phyloP scores from a whole-genome alignment of 345 rosid species.

The Nephelium lappaceum region DNA sequence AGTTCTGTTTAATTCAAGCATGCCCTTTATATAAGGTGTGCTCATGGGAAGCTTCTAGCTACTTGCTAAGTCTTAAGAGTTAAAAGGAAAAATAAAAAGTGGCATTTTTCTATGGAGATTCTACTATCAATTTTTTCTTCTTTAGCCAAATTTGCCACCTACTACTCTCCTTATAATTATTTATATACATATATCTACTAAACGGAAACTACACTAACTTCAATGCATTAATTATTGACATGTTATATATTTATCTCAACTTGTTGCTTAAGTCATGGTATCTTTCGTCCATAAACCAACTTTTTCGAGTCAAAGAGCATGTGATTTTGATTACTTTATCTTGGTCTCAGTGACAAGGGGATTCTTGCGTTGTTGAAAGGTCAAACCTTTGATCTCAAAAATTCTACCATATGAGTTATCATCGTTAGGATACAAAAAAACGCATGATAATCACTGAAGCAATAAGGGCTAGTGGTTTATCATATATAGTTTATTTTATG shows the following conservation, averaged over 20 bases:
- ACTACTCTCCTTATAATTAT: background rate
- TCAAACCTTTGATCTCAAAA: background rate
- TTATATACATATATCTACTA: background rate
- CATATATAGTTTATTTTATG: too few species aligned
- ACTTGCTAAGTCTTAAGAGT: background rate
- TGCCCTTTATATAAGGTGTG: background rate
- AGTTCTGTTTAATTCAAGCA: background rate
- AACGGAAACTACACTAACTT: background rate
- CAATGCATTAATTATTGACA: background rate
- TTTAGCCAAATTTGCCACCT: background rate
- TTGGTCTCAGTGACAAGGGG: background rate
- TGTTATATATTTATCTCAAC: background rate
- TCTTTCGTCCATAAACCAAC: too few species aligned
- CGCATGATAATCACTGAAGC: background rate
- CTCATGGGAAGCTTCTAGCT: background rate
- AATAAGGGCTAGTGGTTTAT: too few species aligned
- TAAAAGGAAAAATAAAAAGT: background rate
- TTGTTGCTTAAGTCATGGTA: too few species aligned
- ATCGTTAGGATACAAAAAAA: background rate
- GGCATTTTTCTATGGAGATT: background rate
- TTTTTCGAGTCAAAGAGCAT: background rate
- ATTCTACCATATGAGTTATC: background rate
- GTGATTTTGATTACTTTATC: background rate
- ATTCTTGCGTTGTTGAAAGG: background rate
- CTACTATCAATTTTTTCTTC: background rate